Evolutionary conservation across 106 monocot species (phyloP), one percentile per base, ranked within the genome.

Genomic region (Apostasia ramifera): DNA sequence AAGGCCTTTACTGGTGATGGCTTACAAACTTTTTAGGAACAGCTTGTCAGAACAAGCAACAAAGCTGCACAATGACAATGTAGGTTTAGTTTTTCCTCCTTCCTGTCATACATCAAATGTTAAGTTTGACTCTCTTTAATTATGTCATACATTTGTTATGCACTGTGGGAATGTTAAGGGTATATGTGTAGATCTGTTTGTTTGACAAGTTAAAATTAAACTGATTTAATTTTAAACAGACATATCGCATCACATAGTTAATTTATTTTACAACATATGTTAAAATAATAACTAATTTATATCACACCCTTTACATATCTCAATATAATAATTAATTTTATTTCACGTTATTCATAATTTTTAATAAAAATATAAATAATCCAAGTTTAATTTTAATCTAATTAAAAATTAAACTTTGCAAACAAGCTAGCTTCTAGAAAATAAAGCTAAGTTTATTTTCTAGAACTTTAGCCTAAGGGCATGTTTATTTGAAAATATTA

Each of bases 31-130:
- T 44, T 62, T 79, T 11, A 26, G 2, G 72, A 92, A 92, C 9
- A 40, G 1, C 66, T 85, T 79, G 15, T 92, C 85, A 13, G 92
- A 80, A 59, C 43, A 74, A 45, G 85, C 66, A 61, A 88, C 72
- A 6, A 92, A 13, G 48, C 69, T 85, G 53, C 78, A 77, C 73
- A 85, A 61, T 53, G 82, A 75, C 42, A 89, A 61, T 7, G 8
- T 15, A 44, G 74, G 62, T 3, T n/a, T 57, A 54, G 51, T 59
- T 53, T 70, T 84, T 45, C 81, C 83, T 79, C 64, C 77, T 58
- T 85, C 81, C 57, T 74, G 66, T 77, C 81, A 71, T 88, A 88
- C 93, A 93, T 82, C 59, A 80, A 70, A 66, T 86, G 86, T 80
- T 81, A 40, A 81, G 66, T 67, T 81, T 84, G 11, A 82, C 69